Percentiles rank a stretch among this genome's conserved stretches.
These are phyloP conservation scores for Colletotrichum salicis DNA, from an alignment of 2,329 filamentous ascomycete species.

Conservation along the genomic window DNA sequence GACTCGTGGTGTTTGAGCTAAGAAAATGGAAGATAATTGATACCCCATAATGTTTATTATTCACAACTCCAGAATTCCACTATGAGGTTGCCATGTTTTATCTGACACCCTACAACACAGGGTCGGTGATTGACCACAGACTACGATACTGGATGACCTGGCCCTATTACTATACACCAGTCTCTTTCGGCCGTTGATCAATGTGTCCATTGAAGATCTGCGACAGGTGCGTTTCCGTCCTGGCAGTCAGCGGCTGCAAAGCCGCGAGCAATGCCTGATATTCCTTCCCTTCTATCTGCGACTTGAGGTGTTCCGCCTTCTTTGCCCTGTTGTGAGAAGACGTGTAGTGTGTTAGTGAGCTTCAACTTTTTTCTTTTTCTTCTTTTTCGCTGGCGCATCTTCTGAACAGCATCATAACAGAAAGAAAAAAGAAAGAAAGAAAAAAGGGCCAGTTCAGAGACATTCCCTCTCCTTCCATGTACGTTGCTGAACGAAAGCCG, in stretches of 20 bases:
- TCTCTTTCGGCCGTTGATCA: not conserved
- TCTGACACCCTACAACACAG: too few relatives aligned
- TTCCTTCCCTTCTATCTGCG: not conserved
- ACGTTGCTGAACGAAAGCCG: too few relatives aligned
- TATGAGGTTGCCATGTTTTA: too few relatives aligned
- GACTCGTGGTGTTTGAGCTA: not conserved
- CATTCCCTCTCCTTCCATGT: too few relatives aligned
- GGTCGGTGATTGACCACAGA: too few relatives aligned
- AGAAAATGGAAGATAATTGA: not conserved
- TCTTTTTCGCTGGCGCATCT: too few relatives aligned
- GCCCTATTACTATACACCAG: not conserved
- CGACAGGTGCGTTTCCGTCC: not conserved
- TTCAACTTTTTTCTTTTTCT: too few relatives aligned
- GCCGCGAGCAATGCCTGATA: not conserved
- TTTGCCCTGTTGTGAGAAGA: not conserved
- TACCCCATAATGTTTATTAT: constrained; percentile 13
- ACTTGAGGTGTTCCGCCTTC: not conserved
- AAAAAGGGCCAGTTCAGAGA: too few relatives aligned
- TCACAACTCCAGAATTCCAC: not conserved
- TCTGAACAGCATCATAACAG: too few relatives aligned
- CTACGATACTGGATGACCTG: too few relatives aligned
- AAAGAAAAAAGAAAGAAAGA: too few relatives aligned
- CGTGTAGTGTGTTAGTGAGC: too few relatives aligned
- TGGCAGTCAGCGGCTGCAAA: not conserved
- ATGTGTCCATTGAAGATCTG: not conserved